These are phyloP conservation scores for Moesziomyces parantarcticus DNA, from an alignment of 1,284 basidiomycete species.

Conservation along the genomic window DNA sequence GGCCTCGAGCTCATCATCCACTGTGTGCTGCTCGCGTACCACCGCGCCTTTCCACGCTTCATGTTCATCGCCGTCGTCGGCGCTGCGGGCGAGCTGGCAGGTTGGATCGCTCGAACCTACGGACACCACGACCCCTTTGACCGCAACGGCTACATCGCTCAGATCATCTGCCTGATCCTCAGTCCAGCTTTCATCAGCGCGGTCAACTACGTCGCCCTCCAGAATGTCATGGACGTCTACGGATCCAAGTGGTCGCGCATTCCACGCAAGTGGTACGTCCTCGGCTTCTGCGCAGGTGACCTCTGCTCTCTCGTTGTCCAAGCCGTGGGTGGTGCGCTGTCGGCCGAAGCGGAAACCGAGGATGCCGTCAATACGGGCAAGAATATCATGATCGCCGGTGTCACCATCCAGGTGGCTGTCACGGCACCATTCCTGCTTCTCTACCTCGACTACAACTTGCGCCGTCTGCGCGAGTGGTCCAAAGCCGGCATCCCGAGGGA, in stretches of 20 bases:
- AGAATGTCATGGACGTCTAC: constrained; percentile 43
- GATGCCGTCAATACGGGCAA: constrained; percentile 20
- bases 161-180: constrained; percentile 51
- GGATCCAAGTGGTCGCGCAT: constrained; percentile 44
- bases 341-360: constrained; percentile 26
- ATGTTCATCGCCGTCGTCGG: constrained; percentile 36
- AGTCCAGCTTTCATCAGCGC: constrained; percentile 48
- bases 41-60: constrained; percentile 31
- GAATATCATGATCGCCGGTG: constrained; percentile 43
- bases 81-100: constrained; percentile 34
- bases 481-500: constrained; percentile 4
- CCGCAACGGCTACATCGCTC: constrained; percentile 41
- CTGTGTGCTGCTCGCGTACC: constrained; percentile 22
- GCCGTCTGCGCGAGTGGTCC: constrained; percentile 36
- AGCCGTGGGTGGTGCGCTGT: constrained; percentile 40
- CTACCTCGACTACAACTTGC: constrained; percentile 47
- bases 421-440: constrained; percentile 39
- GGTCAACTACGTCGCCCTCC: constrained; percentile 47
- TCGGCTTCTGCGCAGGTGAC: constrained; percentile 40
- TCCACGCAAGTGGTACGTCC: constrained; percentile 41
- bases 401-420: constrained; percentile 39
- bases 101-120: constrained; percentile 36
- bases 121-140: constrained; percentile 35
- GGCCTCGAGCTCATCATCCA: constrained; percentile 26
- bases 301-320: constrained; percentile 44